Percentiles rank a stretch among this genome's conserved stretches.
Evolutionary conservation across 768 basidiomycete genomes (phyloP).

Genomic region (Sporobolomyces pararoseus): DNA sequence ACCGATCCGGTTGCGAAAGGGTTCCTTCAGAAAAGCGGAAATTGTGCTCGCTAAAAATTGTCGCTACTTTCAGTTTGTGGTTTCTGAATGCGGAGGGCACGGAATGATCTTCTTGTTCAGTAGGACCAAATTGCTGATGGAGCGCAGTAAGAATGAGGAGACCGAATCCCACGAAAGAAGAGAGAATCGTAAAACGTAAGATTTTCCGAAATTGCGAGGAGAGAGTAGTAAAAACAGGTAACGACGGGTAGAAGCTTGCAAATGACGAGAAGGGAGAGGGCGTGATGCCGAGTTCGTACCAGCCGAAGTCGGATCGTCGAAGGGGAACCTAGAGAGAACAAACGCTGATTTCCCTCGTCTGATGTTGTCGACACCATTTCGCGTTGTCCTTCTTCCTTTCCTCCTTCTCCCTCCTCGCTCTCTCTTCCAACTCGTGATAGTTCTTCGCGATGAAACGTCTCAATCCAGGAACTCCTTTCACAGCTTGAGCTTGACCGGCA

Average conservation of each 20-base stretch:
- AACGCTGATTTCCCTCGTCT: slow-evolving; percentile 11
- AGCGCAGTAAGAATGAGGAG: no score
- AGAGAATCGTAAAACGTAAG: no score
- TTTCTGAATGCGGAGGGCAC: no score
- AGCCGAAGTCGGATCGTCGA: not conserved
- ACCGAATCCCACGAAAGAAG: no score
- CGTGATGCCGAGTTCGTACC: not conserved
- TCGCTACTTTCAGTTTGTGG: not conserved
- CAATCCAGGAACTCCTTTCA: slow-evolving; percentile 29
- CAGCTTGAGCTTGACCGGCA: slow-evolving; percentile 50
- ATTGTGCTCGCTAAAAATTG: not conserved
- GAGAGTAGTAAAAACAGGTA: no score
- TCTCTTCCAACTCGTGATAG: slow-evolving; percentile 26
- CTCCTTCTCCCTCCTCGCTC: slow-evolving; percentile 7
- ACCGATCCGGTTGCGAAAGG: not conserved
- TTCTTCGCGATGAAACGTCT: slow-evolving; percentile 20
- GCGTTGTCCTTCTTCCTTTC: slow-evolving; percentile 9
- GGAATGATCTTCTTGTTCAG: no score
- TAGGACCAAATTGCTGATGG: no score
- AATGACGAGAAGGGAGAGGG: not conserved
- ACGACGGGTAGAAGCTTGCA: no score
- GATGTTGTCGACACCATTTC: slow-evolving; percentile 8
- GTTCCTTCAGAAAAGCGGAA: not conserved
- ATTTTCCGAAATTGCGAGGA: no score
- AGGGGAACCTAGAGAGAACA: slow-evolving; percentile 2